Percentiles rank a stretch among this genome's conserved stretches.
phyloP scores from a whole-genome alignment of 345 rosid genomes.

The Gossypium longicalyx region DNA sequence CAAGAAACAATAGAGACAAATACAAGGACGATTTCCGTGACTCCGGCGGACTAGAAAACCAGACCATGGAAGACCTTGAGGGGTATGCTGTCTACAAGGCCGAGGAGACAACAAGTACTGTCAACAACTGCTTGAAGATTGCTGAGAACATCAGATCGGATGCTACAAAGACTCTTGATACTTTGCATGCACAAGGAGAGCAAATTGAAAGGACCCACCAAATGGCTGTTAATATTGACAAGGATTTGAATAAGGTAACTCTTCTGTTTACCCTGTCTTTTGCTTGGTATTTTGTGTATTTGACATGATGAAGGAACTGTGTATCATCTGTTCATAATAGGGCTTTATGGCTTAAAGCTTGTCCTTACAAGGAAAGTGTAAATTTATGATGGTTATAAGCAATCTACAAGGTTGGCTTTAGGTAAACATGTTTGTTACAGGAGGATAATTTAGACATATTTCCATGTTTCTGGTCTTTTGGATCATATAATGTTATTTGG shows the following conservation, averaged over 20 bases:
- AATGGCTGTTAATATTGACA: constrained; percentile 70
- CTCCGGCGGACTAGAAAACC: constrained; percentile 71
- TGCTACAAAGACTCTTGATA: constrained; percentile 73
- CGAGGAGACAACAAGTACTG: constrained; percentile 74
- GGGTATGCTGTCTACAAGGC: constrained; percentile 76
- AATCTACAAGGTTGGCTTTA: neutral
- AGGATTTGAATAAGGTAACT: constrained; percentile 70
- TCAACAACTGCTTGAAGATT: constrained; percentile 70
- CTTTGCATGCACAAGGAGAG: constrained; percentile 82
- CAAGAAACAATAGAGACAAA: constrained; percentile 26
- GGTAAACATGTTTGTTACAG: neutral
- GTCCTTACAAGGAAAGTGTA: neutral
- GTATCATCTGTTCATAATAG: neutral
- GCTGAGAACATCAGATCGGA: constrained; percentile 77
- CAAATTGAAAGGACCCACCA: constrained; percentile 75
- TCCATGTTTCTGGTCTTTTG: neutral
- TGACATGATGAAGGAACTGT: neutral
- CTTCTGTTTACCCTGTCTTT: neutral
- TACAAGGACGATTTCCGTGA: constrained; percentile 63
- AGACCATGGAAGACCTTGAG: constrained; percentile 78
- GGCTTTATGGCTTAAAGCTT: neutral
- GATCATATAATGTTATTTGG: neutral
- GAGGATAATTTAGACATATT: neutral
- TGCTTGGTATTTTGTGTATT: neutral
- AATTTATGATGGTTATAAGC: neutral